Percentiles rank a stretch among this genome's conserved stretches.
Conservation (phyloP, 2,329 filamentous ascomycete species). For the Trichoderma endophyticum region DNA sequence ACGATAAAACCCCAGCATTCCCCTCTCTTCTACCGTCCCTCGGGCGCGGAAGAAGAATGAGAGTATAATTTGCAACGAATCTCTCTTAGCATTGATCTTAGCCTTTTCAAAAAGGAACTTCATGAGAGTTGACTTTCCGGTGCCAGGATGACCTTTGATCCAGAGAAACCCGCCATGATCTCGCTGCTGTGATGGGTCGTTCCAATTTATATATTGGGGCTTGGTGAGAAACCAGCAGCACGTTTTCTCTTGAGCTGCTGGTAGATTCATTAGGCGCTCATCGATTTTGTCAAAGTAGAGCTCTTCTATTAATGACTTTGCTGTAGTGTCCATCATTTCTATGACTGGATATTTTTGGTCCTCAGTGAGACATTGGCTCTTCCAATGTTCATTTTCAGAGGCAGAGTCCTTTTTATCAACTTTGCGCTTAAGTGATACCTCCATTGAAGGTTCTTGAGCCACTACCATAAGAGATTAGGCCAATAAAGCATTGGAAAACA, state of each 20-base stretch:
- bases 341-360: not conserved
- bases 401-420: not conserved
- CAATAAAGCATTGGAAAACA: no score
- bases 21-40: slow-evolving; percentile 42
- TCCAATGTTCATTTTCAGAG: not conserved
- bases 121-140: slow-evolving; percentile 2
- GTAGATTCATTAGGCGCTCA: not conserved
- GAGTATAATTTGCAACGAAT: not conserved
- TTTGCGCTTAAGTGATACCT: not conserved
- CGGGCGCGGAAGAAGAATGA: slow-evolving; percentile 51
- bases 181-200: not conserved
- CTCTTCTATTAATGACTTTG: not conserved
- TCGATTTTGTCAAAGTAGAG: not conserved
- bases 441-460: no score
- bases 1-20: slow-evolving; percentile 46
- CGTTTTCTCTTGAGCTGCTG: slow-evolving; percentile 7
- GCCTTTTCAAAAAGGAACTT: not conserved
- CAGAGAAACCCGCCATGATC: not conserved
- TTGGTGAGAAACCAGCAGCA: slow-evolving; percentile 22
- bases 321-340: not conserved
- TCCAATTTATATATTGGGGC: slow-evolving; percentile 17
- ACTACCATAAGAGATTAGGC: not conserved
- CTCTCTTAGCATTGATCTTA: not conserved
- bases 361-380: no score
- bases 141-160: not conserved